Conservation (phyloP, 768 basidiomycete species). For the Rhodotorula kratochvilovae region DNA sequence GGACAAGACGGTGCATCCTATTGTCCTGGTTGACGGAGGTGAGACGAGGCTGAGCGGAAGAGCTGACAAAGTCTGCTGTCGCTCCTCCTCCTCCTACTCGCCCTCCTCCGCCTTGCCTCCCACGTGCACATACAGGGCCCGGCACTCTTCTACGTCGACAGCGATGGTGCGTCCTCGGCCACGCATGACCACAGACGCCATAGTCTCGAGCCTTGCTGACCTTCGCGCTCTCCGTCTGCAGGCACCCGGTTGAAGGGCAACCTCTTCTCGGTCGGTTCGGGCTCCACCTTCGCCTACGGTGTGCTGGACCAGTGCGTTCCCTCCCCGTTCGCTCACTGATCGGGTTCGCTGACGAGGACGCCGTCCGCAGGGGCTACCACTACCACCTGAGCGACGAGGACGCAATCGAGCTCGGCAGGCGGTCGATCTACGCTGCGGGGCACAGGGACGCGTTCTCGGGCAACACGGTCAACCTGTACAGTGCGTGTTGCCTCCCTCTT, state of each 20-base stretch:
- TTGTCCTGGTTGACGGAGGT: background rate
- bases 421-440: constrained; percentile 93
- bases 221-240: too few species aligned
- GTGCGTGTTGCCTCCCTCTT: background rate
- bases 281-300: constrained; percentile 99
- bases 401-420: constrained; percentile 84
- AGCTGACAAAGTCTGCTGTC: background rate
- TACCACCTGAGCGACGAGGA: constrained; percentile 64
- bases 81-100: constrained; percentile 72
- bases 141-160: constrained; percentile 89
- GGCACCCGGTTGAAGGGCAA: constrained; percentile 88
- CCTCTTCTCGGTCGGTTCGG: constrained; percentile 97
- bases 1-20: constrained; percentile 79
- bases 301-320: background rate
- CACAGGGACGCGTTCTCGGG: constrained; percentile 63
- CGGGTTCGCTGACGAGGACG: background rate
- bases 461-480: constrained; percentile 27
- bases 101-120: constrained; percentile 40
- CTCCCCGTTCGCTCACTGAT: background rate
- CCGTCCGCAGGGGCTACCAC: background rate
- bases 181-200: too few species aligned
- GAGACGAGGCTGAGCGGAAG: background rate
- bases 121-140: background rate
- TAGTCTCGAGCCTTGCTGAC: too few species aligned
- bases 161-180: constrained; percentile 65